phyloP scores from a whole-genome alignment of 2,329 filamentous ascomycete genomes.

The Sclerotinia nivalis region DNA sequence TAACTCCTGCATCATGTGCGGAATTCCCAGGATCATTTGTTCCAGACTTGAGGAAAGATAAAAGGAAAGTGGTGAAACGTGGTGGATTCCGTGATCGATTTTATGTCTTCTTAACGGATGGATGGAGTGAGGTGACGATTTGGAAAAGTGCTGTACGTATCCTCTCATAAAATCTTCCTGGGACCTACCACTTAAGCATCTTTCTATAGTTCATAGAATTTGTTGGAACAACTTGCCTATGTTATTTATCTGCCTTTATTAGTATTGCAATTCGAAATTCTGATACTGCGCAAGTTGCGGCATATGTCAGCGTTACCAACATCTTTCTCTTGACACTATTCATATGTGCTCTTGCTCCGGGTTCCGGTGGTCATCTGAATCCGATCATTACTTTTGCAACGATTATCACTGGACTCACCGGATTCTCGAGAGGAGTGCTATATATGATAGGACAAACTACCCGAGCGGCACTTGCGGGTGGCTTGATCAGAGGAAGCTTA shows the following conservation, averaged over 20 bases:
- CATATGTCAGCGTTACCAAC: conserved; percentile 41
- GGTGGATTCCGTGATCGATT: conserved; percentile 17
- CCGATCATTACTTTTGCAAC: conserved; percentile 56
- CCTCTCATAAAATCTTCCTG: neutral
- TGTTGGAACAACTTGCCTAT: conserved; percentile 38
- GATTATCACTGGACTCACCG: conserved; percentile 52
- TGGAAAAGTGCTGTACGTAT: conserved; percentile 29
- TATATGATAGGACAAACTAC: conserved; percentile 52
- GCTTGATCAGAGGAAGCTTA: conserved; percentile 44
- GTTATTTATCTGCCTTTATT: conserved; percentile 42
- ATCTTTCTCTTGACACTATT: conserved; percentile 48
- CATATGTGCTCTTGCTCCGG: conserved; percentile 51
- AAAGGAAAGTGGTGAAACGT: conserved; percentile 17
- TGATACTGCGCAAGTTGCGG: conserved; percentile 35
- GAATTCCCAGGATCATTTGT: conserved; percentile 33
- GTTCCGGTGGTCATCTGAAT: conserved; percentile 56
- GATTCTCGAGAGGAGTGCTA: conserved; percentile 51
- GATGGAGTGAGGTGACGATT: conserved; percentile 28
- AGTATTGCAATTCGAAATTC: conserved; percentile 40
- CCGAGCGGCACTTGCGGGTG: conserved; percentile 48
- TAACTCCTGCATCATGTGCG: conserved; percentile 24
- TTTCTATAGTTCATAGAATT: conserved; percentile 39
- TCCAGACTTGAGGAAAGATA: conserved; percentile 27
- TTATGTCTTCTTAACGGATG: conserved; percentile 25
- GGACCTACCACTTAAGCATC: neutral